Evolutionary conservation across 148 eudicot genomes (phyloP).

Genomic region (Chenopodium quinoa): DNA sequence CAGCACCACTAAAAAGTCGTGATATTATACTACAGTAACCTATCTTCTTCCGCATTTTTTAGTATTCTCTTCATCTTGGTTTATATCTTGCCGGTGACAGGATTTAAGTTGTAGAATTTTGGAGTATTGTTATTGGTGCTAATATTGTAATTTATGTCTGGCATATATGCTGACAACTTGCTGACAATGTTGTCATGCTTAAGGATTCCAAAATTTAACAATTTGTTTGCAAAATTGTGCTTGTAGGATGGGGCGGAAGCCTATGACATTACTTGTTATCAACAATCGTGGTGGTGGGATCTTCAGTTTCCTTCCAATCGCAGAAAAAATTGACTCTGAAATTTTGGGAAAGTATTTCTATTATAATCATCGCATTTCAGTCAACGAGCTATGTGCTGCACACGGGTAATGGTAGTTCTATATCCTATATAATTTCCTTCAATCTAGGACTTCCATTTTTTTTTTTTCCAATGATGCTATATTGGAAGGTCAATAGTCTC

Average conservation of each 20-base stretch:
- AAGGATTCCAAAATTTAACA: background rate
- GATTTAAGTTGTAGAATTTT: background rate
- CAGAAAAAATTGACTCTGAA: conserved; percentile 50
- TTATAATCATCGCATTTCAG: conserved; percentile 62
- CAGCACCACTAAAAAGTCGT: background rate
- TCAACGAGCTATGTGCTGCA: conserved; percentile 68
- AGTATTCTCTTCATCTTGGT: background rate
- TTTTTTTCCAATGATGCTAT: background rate
- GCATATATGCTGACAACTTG: background rate
- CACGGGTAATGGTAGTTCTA: conserved; percentile 61
- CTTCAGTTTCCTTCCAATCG: conserved; percentile 92
- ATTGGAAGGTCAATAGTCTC: conserved; percentile 4
- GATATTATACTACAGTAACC: background rate
- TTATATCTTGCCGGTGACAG: background rate
- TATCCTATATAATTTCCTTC: background rate
- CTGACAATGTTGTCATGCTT: background rate
- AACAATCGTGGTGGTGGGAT: conserved; percentile 98
- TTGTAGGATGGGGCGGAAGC: conserved; percentile 72
- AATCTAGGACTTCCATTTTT: too few species aligned
- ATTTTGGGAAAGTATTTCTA: conserved; percentile 80
- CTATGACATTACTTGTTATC: conserved; percentile 69
- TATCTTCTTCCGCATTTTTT: background rate
- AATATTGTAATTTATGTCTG: background rate
- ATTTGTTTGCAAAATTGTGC: conserved; percentile 8
- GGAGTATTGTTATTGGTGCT: background rate